Evolutionary conservation across 2,329 filamentous ascomycete species (phyloP).

Genomic region (Botrytis tulipae): DNA sequence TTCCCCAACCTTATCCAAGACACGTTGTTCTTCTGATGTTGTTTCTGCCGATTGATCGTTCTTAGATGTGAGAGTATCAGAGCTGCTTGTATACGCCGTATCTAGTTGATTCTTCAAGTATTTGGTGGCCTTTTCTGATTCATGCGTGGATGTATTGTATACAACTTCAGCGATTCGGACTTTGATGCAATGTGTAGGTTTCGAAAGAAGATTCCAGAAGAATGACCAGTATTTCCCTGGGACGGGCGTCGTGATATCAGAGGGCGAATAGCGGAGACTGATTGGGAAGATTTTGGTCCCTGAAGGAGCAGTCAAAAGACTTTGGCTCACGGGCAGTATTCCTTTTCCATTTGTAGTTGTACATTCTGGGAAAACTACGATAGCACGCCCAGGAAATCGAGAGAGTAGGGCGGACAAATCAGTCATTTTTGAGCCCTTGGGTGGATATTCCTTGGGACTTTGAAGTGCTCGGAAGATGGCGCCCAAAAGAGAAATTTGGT

Average conservation of each 20-base stretch:
- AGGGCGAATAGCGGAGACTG: conserved; percentile 82
- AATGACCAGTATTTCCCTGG: conserved; percentile 72
- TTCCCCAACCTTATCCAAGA: conserved; percentile 79
- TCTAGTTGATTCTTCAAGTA: conserved; percentile 39
- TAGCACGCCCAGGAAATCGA: conserved; percentile 68
- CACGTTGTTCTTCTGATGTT: conserved; percentile 58
- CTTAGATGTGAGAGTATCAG: conserved; percentile 35
- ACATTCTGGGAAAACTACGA: conserved; percentile 90
- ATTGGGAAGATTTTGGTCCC: conserved; percentile 83
- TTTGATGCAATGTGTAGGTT: conserved; percentile 83
- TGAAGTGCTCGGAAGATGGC: conserved; percentile 74
- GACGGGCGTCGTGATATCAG: conserved; percentile 87
- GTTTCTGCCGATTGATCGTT: conserved; percentile 31
- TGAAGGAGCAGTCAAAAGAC: conserved; percentile 65
- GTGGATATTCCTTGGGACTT: conserved; percentile 50
- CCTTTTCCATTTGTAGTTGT: conserved; percentile 92
- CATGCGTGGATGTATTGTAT: conserved; percentile 47
- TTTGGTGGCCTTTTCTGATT: conserved; percentile 33
- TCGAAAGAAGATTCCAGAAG: conserved; percentile 80
- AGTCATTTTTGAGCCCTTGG: conserved; percentile 51
- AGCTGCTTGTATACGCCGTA: conserved; percentile 35
- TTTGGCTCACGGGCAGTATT: conserved; percentile 79
- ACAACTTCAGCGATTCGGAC: conserved; percentile 84
- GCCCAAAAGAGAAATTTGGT: conserved; percentile 71
- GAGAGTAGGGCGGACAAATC: conserved; percentile 62